Conservation (phyloP, 768 basidiomycete species). For the Lactarius pseudohatsudake region DNA sequence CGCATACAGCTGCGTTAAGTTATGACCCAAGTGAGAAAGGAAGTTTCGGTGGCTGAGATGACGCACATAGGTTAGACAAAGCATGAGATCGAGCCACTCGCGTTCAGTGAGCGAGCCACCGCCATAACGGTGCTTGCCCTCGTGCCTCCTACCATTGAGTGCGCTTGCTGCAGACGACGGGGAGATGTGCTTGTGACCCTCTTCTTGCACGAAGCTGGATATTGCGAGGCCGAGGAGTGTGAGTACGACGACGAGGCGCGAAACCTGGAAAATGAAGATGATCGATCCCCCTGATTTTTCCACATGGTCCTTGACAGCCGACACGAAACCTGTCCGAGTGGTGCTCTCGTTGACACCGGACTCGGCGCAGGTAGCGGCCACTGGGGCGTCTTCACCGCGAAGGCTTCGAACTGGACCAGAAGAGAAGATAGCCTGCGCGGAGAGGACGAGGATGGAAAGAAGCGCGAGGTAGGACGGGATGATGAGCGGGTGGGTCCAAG, state of each 20-base stretch:
- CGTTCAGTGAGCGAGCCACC: conserved; percentile 7
- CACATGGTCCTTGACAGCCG: conserved; percentile 37
- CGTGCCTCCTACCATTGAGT: conserved; percentile 32
- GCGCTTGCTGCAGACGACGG: not conserved
- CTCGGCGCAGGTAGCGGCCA: not conserved
- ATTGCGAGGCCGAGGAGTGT: conserved; percentile 52
- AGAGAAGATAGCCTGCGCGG: not conserved
- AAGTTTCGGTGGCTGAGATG: not conserved
- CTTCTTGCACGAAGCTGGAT: conserved; percentile 41
- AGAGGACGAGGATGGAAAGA: conserved; percentile 13
- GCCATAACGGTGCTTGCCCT: conserved; percentile 21
- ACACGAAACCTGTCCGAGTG: conserved; percentile 15
- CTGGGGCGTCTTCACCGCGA: not conserved
- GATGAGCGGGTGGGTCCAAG: conserved; percentile 20
- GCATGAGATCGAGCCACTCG: conserved; percentile 25
- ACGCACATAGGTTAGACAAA: conserved; percentile 39
- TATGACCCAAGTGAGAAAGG: not conserved
- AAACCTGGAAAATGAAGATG: conserved; percentile 49
- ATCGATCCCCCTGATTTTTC: conserved; percentile 44
- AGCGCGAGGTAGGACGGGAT: conserved; percentile 21
- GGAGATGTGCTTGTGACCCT: conserved; percentile 26
- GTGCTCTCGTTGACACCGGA: not conserved
- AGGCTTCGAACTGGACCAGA: not conserved
- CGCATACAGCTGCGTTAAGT: conserved; percentile 27
- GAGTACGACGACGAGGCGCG: conserved; percentile 46